Conservation (phyloP, 2,329 filamentous ascomycete species). For the Metarhizium rileyi region DNA sequence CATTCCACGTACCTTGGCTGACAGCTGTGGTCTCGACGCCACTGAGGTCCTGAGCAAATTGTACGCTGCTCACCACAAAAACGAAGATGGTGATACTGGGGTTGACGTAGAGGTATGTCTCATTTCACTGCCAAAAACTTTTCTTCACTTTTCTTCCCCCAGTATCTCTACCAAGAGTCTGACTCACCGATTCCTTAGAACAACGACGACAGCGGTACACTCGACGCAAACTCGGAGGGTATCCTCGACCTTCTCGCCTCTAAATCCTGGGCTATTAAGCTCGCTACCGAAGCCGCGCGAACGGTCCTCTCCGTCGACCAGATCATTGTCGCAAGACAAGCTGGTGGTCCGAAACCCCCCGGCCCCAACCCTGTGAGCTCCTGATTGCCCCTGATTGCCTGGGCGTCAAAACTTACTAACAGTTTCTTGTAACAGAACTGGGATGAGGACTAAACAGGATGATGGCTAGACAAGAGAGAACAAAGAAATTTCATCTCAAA, state of each 20-base stretch:
- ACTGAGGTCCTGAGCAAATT: conserved; percentile 91
- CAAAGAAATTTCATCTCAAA: not conserved
- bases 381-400: not conserved
- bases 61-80: conserved; percentile 87
- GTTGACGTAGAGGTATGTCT: conserved; percentile 73
- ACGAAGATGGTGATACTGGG: conserved; percentile 80
- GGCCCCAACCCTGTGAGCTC: conserved; percentile 67
- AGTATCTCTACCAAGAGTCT: not conserved
- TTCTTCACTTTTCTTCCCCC: too few species aligned
- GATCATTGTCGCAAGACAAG: conserved; percentile 96
- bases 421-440: conserved; percentile 36
- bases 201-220: conserved; percentile 65
- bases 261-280: conserved; percentile 95
- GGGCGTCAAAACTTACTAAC: not conserved
- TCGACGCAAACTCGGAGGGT: conserved; percentile 79
- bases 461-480: not conserved
- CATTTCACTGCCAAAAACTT: not conserved
- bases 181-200: conserved; percentile 40
- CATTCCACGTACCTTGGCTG: conserved; percentile 83
- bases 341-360: conserved; percentile 92
- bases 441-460: conserved; percentile 46
- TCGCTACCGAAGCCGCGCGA: conserved; percentile 88
- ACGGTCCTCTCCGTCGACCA: conserved; percentile 96
- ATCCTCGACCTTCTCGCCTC: conserved; percentile 87
- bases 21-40: conserved; percentile 90